Conservation (phyloP, 306 rosid species). For the Canavalia gladiata region DNA sequence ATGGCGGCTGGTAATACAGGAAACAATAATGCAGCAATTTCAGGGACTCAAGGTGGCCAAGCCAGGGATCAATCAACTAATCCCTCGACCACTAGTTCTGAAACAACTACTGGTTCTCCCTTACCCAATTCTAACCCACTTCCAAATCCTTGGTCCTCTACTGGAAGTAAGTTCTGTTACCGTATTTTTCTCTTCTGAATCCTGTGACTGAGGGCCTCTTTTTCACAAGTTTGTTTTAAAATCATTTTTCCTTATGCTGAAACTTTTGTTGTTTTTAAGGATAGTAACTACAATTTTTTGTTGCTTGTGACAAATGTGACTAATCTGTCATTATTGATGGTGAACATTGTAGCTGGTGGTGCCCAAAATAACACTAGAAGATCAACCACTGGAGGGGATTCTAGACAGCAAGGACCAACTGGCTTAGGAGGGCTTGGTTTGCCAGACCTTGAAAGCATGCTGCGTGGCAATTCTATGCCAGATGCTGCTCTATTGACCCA, state of each 20-base stretch:
- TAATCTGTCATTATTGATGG: constrained; percentile 26
- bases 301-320: constrained; percentile 10
- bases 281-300: constrained; percentile 21
- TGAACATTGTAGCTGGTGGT: constrained; percentile 65
- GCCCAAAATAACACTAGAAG: constrained; percentile 64
- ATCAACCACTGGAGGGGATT: constrained; percentile 61
- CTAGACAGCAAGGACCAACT: constrained; percentile 63
- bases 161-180: constrained; percentile 64
- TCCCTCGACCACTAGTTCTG: constrained; percentile 65
- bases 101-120: constrained; percentile 58
- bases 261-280: constrained; percentile 19
- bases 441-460: constrained; percentile 69
- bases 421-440: constrained; percentile 71
- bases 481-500: constrained; percentile 70
- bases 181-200: constrained; percentile 25
- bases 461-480: constrained; percentile 58
- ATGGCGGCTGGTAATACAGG: constrained; percentile 84
- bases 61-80: constrained; percentile 59
- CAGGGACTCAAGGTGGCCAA: constrained; percentile 62
- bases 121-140: constrained; percentile 87
- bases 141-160: constrained; percentile 86
- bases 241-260: background rate
- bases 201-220: background rate
- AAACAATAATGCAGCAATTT: constrained; percentile 60
- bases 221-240: background rate